Conservation (phyloP, 2,329 filamentous ascomycete genomes). For the Fusarium sterilihyphosum region DNA sequence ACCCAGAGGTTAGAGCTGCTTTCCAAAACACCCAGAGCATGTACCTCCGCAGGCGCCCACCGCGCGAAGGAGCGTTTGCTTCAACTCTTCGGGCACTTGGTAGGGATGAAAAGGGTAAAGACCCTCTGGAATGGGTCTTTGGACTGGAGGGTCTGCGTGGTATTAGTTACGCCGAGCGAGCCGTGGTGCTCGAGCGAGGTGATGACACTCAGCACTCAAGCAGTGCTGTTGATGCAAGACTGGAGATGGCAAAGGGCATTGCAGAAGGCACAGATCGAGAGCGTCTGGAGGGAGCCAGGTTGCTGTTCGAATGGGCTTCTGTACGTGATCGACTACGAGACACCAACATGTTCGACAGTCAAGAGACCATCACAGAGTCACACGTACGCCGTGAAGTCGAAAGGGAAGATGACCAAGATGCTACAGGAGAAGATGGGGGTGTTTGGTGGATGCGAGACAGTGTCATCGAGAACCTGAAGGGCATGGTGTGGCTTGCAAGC, state of each 20-base stretch:
- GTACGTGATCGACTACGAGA: constrained; percentile 51
- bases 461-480: constrained; percentile 65
- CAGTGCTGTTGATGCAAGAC: constrained; percentile 73
- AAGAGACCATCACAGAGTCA: constrained; percentile 46
- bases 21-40: constrained; percentile 77
- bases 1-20: constrained; percentile 68
- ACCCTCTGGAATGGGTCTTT: constrained; percentile 80
- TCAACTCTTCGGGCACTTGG: constrained; percentile 80
- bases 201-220: constrained; percentile 59
- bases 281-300: constrained; percentile 58
- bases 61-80: constrained; percentile 75
- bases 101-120: constrained; percentile 44
- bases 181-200: constrained; percentile 65
- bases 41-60: constrained; percentile 75
- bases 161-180: constrained; percentile 73
- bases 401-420: constrained; percentile 33
- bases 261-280: constrained; percentile 53
- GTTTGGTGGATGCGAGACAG: constrained; percentile 67
- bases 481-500: constrained; percentile 62
- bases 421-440: constrained; percentile 43
- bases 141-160: constrained; percentile 63
- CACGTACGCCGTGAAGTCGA: constrained; percentile 28
- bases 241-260: constrained; percentile 69
- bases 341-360: constrained; percentile 46
- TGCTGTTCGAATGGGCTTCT: constrained; percentile 67